Percentiles rank a stretch among this genome's conserved stretches.
These are phyloP conservation scores for Boletus vinaceobasis DNA, from an alignment of 768 basidiomycete genomes.

Conservation along the genomic window DNA sequence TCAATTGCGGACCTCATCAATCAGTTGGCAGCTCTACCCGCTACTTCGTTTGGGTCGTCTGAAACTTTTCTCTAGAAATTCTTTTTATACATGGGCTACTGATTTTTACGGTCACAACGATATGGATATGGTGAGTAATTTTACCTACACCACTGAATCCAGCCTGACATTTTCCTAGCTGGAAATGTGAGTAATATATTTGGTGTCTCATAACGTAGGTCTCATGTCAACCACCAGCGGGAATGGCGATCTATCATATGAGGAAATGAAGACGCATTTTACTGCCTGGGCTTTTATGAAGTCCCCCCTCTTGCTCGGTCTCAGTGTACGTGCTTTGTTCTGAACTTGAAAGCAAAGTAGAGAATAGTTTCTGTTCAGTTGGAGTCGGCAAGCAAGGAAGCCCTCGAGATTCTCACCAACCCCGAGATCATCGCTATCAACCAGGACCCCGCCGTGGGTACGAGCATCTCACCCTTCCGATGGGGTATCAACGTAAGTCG, in stretches of 20 bases:
- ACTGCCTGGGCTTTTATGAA: conserved; percentile 74
- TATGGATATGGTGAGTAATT: conserved; percentile 54
- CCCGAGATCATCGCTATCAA: conserved; percentile 64
- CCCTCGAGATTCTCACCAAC: conserved; percentile 57
- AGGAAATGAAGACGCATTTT: conserved; percentile 68
- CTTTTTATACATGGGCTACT: conserved; percentile 57
- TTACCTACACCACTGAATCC: conserved; percentile 1
- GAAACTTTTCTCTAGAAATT: conserved; percentile 45
- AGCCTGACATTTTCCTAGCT: conserved; percentile 34
- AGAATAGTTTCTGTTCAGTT: conserved; percentile 34
- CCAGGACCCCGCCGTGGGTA: conserved; percentile 62
- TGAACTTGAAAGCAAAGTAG: conserved; percentile 1
- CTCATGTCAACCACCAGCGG: conserved; percentile 38
- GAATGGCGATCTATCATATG: conserved; percentile 57
- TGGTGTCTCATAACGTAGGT: background rate
- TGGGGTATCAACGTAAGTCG: conserved; percentile 62
- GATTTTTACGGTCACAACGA: conserved; percentile 71
- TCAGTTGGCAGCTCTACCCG: conserved; percentile 33
- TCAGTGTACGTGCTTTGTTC: conserved; percentile 41
- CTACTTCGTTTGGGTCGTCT: background rate
- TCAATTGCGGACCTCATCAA: conserved; percentile 54
- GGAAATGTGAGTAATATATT: conserved; percentile 43
- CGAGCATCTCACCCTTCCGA: conserved; percentile 61
- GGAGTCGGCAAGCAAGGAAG: conserved; percentile 46
- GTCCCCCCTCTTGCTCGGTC: conserved; percentile 61